Base-by-base conservation (phyloP, 768 basidiomycete species). In the Boletus rufocinnamomeus region DNA sequence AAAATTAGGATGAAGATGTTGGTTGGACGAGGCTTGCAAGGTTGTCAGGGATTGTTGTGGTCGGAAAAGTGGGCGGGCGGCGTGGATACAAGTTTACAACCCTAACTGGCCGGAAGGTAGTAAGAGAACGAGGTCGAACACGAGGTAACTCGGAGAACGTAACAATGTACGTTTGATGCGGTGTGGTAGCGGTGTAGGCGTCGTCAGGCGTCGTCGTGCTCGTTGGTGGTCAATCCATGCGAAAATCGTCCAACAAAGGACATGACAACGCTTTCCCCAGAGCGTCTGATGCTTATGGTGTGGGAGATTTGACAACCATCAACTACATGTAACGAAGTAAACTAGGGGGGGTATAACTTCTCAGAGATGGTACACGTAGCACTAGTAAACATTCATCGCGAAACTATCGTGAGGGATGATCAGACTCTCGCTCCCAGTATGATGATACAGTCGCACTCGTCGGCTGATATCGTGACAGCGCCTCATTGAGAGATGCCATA, bases 401-500 rank as follows among this genome's bases (percentile, higher is more conserved):
- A 52, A 30, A 51, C 64, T n/a, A 58, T 46, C 54, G 19, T 32
- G 37, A 52, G n/a, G 16, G 23, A 51, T 17, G 21, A 51, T 35
- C 28, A 23, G 11, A 45, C 27, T 28, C 48, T 50, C 10, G 35
- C 25, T 43, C n/a, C 54, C 21, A 43, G 27, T n/a, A 54, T 59
- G 50, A 62, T 53, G 56, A 68, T 30, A 32, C 34, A 21, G 41
- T 19, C 16, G 51, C n/a, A 37, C 59, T 61, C 47, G 60, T 52
- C 8, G 65, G 14, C 23, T 67, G 66, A 51, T 64, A 72, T 48
- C 68, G 68, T 13, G 72, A 70, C 53, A 72, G 48, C 13, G 64
- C 70, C 40, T 70, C 66, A 8, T 52, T 63, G 48, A 72, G 57
- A 30, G 70, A 61, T 11, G 57, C 13, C 54, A 72, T 27, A 45